Percentiles rank a stretch among this genome's conserved stretches.
phyloP scores from a whole-genome alignment of 2,329 filamentous ascomycete species.

The Stromatinia cepivora region DNA sequence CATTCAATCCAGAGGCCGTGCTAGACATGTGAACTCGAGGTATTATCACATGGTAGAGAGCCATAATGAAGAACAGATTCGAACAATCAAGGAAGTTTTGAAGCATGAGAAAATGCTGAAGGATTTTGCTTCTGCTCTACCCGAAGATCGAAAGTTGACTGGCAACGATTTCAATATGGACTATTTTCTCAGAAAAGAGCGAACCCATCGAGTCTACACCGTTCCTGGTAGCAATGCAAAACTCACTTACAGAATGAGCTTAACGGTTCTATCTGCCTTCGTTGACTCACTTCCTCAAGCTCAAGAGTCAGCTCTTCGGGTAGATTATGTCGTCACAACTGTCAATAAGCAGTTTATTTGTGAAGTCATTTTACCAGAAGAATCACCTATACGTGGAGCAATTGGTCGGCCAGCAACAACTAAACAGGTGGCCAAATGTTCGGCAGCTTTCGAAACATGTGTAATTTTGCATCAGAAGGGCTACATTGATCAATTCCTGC shows the following conservation, averaged over 20 bases:
- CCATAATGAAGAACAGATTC: constrained; percentile 61
- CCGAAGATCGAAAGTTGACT: constrained; percentile 69
- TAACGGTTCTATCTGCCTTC: constrained; percentile 72
- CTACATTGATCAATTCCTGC: constrained; percentile 71
- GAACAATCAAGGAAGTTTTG: constrained; percentile 59
- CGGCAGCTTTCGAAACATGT: constrained; percentile 85
- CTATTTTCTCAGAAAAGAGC: constrained; percentile 53
- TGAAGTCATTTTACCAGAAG: constrained; percentile 75
- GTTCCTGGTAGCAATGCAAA: constrained; percentile 71
- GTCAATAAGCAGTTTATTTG: constrained; percentile 65
- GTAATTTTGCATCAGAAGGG: constrained; percentile 63
- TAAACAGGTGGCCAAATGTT: constrained; percentile 80
- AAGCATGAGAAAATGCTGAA: constrained; percentile 64
- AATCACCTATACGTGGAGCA: constrained; percentile 67
- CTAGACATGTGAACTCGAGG: constrained; percentile 72
- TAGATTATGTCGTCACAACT: constrained; percentile 63
- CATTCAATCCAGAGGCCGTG: constrained; percentile 87
- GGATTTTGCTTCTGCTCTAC: constrained; percentile 73
- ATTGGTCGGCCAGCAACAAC: constrained; percentile 63
- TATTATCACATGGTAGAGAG: constrained; percentile 83
- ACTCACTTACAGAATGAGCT: constrained; percentile 73
- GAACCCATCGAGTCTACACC: constrained; percentile 47
- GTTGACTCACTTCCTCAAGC: constrained; percentile 63
- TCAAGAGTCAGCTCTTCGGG: constrained; percentile 40
- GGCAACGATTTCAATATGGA: constrained; percentile 60